Conservation (phyloP, 495 filamentous ascomycete genomes). For the Margaritispora aquatica region DNA sequence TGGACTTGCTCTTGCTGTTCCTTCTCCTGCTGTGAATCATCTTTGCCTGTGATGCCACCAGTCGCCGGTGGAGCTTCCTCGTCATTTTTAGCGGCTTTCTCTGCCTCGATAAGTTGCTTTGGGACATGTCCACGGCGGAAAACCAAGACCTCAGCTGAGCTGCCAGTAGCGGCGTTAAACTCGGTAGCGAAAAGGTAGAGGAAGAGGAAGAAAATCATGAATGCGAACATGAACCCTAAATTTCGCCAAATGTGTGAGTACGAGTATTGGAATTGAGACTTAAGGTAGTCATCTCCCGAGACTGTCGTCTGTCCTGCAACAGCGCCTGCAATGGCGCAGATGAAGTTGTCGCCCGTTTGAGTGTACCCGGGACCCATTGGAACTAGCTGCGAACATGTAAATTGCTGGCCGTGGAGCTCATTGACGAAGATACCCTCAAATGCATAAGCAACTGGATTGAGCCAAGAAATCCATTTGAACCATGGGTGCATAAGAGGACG, state of each 20-base stretch:
- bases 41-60: slow-evolving; percentile 23
- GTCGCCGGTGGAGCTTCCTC: slow-evolving; percentile 34
- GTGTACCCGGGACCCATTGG: slow-evolving; percentile 35
- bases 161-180: slow-evolving; percentile 67
- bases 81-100: slow-evolving; percentile 35
- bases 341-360: slow-evolving; percentile 38
- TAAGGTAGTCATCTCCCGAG: slow-evolving; percentile 65
- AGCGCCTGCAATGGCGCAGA: slow-evolving; percentile 52
- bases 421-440: slow-evolving; percentile 70
- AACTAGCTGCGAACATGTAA: slow-evolving; percentile 34
- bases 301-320: slow-evolving; percentile 46
- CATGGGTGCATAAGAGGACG: slow-evolving; percentile 70
- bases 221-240: slow-evolving; percentile 71
- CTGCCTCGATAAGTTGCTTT: slow-evolving; percentile 46
- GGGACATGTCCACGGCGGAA: slow-evolving; percentile 74
- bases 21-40: slow-evolving; percentile 32
- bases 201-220: slow-evolving; percentile 60
- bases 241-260: slow-evolving; percentile 68
- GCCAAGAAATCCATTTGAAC: slow-evolving; percentile 76
- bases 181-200: slow-evolving; percentile 70
- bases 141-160: slow-evolving; percentile 83
- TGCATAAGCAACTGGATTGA: slow-evolving; percentile 75
- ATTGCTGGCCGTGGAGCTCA: slow-evolving; percentile 55
- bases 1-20: slow-evolving; percentile 39
- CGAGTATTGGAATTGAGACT: slow-evolving; percentile 53